phyloP scores from a whole-genome alignment of 257 asterid genomes.

The Anisodus tanguticus region DNA sequence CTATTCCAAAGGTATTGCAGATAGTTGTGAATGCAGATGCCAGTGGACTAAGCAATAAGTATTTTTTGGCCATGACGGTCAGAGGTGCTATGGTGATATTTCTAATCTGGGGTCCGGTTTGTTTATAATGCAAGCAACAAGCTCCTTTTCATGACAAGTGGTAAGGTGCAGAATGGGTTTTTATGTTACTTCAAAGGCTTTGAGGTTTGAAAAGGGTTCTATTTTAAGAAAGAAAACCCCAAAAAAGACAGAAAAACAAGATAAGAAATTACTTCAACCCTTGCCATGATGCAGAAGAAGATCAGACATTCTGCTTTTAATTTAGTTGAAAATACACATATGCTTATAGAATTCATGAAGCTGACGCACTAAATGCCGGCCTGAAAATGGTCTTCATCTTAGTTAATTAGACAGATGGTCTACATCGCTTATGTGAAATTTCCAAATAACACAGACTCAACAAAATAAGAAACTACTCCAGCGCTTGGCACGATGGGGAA shows the following conservation, averaged over 20 bases:
- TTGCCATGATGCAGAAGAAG: slow-evolving; percentile 17
- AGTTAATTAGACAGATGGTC: not conserved
- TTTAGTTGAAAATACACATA: slow-evolving; percentile 3
- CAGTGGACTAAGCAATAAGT: not conserved
- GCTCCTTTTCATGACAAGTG: slow-evolving; percentile 19
- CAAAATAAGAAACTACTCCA: not conserved
- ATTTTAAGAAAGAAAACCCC: not conserved
- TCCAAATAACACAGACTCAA: not conserved
- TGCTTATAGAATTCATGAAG: not conserved
- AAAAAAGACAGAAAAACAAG: not conserved
- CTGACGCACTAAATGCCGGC: not conserved
- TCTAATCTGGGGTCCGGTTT: not conserved
- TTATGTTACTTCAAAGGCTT: not conserved
- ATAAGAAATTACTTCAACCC: slow-evolving; percentile 17
- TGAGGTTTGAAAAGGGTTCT: not conserved
- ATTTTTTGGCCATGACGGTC: not conserved
- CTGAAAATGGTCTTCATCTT: not conserved
- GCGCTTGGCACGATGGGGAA: not conserved
- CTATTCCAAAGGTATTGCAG: slow-evolving; percentile 21
- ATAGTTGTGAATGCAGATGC: not conserved
- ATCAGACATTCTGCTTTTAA: not conserved
- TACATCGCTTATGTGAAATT: not conserved
- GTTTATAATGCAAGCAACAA: slow-evolving; percentile 15
- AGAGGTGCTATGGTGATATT: not conserved
- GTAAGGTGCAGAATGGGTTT: not conserved